Evolutionary conservation across 148 eudicot species (phyloP), one percentile per base, ranked within the genome.

Genomic region (Agrostemma githago): DNA sequence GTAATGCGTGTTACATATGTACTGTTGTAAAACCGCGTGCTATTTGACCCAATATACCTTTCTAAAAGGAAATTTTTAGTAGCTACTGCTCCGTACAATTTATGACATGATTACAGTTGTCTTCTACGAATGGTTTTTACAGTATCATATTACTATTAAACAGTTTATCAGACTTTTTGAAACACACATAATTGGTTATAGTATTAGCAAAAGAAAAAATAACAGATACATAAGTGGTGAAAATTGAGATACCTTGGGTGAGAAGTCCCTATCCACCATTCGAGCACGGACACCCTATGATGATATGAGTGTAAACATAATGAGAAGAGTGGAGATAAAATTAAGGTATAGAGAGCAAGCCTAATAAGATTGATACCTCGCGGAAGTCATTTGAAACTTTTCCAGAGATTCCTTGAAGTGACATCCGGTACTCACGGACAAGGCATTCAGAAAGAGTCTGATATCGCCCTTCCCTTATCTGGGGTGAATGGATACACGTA

Each of bases 401-500:
- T 43, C 80, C 81, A 42, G 95, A 86, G 12, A 91, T 64, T 82
- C 85, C 92, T 79, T 91, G 89, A 61, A 89, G 60, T 15, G 98
- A 80, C 97, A 93, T 91, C 6, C 95, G 85, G 72, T 86, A 93
- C 79, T 93, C 98, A 34, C 98, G 91, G 53, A 81, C 80, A 34
- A 93, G 85, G 82, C 98, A 93, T 76, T 89, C 90, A 44, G 86
- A 92, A 73, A 90, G 86, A 72, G 96, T 86, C 78, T 93, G 95
- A 84, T 82, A 82, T 84, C 98, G 83, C 66, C 95, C 95, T 84
- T 91, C 95, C 77, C 95, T 82, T 82, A 93, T 91, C 97, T 93
- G 81, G 68, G 46, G 41, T 21, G 12, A 16, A 58, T 19, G 41
- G 17, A 69, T 26, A 61, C 16, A 67, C 54, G 43, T 67, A 54